These are phyloP conservation scores for Leccinum pellstonianum DNA, from an alignment of 768 basidiomycete genomes.

Conservation along the genomic window DNA sequence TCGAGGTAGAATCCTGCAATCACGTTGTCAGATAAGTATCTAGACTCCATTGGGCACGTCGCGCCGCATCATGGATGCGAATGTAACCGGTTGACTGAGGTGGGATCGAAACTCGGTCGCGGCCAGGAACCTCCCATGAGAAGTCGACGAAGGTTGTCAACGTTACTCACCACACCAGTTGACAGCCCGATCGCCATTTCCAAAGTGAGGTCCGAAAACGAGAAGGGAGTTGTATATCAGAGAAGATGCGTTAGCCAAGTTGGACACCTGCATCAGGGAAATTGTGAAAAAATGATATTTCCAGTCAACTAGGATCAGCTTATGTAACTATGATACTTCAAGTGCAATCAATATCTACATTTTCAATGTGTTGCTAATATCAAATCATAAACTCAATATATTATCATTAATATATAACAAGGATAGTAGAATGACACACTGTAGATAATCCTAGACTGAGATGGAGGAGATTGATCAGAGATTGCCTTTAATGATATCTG, in stretches of 20 bases:
- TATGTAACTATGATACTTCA: too few relatives aligned
- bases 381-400: too few relatives aligned
- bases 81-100: neutral
- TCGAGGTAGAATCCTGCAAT: constrained; percentile 82
- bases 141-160: neutral
- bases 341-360: too few relatives aligned
- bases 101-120: neutral
- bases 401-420: too few relatives aligned
- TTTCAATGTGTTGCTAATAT: too few relatives aligned
- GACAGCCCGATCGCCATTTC: constrained; percentile 59
- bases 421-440: too few relatives aligned
- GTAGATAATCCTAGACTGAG: too few relatives aligned
- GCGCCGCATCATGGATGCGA: neutral
- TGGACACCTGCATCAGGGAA: constrained; percentile 65
- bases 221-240: constrained; percentile 77
- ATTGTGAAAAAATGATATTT: too few relatives aligned
- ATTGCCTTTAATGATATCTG: too few relatives aligned
- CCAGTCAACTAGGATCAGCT: too few relatives aligned
- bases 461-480: too few relatives aligned
- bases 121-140: neutral
- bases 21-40: constrained; percentile 19
- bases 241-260: constrained; percentile 80
- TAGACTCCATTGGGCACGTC: neutral
- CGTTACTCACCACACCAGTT: constrained; percentile 87
- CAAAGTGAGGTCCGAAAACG: constrained; percentile 66